These are phyloP conservation scores for Phytophthora sojae DNA, from an alignment of 352 stramenopile species.

Conservation along the genomic window DNA sequence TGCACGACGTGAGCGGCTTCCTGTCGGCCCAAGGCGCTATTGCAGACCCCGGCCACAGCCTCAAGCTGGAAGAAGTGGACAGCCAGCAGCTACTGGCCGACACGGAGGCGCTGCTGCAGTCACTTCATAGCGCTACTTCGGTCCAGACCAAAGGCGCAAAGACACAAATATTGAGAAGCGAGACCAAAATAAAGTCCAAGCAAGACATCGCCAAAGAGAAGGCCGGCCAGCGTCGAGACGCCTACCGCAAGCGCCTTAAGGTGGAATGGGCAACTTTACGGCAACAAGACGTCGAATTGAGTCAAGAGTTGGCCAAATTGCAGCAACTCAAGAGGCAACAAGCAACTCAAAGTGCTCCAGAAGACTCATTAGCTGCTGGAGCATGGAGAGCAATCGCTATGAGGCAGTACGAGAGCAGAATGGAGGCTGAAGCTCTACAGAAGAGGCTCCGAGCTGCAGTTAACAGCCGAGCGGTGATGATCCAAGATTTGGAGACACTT, in stretches of 20 bases:
- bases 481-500: conserved; percentile 29
- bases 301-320: conserved; percentile 13
- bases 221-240: conserved; percentile 31
- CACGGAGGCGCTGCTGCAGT: conserved; percentile 23
- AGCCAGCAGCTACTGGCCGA: conserved; percentile 27
- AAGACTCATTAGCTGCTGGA: conserved; percentile 14
- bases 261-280: conserved; percentile 37
- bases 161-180: background rate
- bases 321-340: conserved; percentile 16
- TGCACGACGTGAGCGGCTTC: conserved; percentile 12
- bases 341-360: conserved; percentile 5
- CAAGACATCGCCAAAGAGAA: conserved; percentile 17
- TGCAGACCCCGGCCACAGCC: background rate
- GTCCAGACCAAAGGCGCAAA: background rate
- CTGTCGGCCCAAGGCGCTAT: conserved; percentile 2
- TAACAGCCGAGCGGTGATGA: conserved; percentile 30
- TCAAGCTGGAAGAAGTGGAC: conserved; percentile 29
- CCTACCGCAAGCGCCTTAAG: conserved; percentile 42
- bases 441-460: conserved; percentile 17
- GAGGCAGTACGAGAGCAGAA: conserved; percentile 32
- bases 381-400: conserved; percentile 34
- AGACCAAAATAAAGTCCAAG: conserved; percentile 2
- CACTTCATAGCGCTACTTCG: conserved; percentile 2
- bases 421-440: conserved; percentile 26
- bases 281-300: conserved; percentile 24